Base-by-base conservation (phyloP, 2,329 filamentous ascomycete species). In the Stachybotrys echinatus region DNA sequence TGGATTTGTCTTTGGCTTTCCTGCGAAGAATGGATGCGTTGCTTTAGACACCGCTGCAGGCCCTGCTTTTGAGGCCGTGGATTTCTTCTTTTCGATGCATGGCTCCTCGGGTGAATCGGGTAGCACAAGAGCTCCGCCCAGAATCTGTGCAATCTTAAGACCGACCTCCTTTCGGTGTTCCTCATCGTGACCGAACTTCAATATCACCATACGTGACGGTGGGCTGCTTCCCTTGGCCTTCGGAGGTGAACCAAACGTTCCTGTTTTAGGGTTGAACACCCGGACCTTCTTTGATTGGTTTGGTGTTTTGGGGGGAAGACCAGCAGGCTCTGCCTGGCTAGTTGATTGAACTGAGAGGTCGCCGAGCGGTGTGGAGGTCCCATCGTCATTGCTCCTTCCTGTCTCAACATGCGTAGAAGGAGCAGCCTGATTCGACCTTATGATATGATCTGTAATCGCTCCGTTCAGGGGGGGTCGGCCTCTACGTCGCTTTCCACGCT, bases 181-280 rank as follows among this genome's bases (percentile, higher is more conserved):
- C 6, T 70, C 62, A 50, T 80, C 76, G 5, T 58, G 61, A 2
- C 79, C 80, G 60, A 92, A 92, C 52, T 69, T 74, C 27, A 90
- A 74, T 12, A 70, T 68, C 2, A 84, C 75, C 5, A 88, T 52
- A 20, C 65, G 65, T 5, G 68, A 62, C 38, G 71, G 70, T 17
- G 48, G 53, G 6, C 20, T 51, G 21, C 55, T 61, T 2, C 61
- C 59, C 56, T 83, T 87, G 4, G 73, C 69, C 45, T 74, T 79
- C 1, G 82, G 82, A 0, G 83, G 80, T 5, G 81, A 81, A 4
- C 81, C 80, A 46, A 85, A 75, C 2, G 81, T 85, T 5, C 82
- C 81, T 2, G 81, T 85, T 52, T 75, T 79, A 1, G 73, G 72
- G 53, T 85, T 84, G 57, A 84, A 73, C 52, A 70, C 75, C 19